Evolutionary conservation across 148 eudicot genomes (phyloP).

Genomic region (Vaccinium myrtillus): DNA sequence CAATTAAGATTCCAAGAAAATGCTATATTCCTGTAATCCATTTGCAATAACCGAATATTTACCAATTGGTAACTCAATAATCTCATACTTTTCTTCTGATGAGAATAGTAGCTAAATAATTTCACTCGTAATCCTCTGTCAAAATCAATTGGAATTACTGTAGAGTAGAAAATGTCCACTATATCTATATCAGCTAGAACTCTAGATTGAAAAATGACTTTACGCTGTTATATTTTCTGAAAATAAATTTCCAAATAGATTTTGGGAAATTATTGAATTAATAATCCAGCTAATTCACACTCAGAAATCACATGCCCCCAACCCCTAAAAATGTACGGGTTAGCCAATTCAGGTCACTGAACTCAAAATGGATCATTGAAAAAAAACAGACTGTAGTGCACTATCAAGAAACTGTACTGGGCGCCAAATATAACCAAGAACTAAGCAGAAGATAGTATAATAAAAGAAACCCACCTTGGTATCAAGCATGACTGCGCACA

Average conservation of each 20-base stretch:
- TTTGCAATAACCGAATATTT: background rate
- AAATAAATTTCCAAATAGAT: background rate
- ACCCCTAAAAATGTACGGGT: background rate
- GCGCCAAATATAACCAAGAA: background rate
- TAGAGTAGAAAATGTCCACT: background rate
- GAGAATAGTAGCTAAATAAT: background rate
- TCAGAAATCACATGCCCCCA: background rate
- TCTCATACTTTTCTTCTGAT: background rate
- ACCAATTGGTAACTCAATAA: background rate
- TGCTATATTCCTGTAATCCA: background rate
- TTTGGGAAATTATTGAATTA: too few relatives aligned
- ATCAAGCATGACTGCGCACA: slow-evolving; percentile 75
- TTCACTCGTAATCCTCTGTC: background rate
- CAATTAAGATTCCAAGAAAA: background rate
- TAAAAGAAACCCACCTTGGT: slow-evolving; percentile 43
- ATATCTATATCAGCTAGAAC: background rate
- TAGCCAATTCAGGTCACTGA: background rate
- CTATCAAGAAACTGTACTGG: background rate
- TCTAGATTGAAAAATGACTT: background rate
- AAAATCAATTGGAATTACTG: background rate
- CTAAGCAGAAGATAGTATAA: background rate
- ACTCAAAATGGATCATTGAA: background rate
- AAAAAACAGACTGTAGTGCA: background rate
- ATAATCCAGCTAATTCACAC: background rate
- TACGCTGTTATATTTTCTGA: background rate